Evolutionary conservation across 1,139 yeast species (phyloP).

Genomic region (Saccharomyces hybrid): DNA sequence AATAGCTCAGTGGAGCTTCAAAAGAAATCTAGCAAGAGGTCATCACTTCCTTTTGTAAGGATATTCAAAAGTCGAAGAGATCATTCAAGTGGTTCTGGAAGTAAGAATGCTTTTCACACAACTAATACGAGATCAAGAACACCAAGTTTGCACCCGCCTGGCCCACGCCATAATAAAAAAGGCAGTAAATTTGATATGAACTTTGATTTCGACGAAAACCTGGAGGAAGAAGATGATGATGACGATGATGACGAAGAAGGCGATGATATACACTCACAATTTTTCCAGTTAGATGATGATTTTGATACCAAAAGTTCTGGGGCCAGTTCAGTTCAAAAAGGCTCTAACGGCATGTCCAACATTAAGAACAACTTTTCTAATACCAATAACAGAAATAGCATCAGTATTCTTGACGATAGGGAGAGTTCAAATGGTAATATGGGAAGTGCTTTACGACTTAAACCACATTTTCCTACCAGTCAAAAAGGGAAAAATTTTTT

Average conservation of each 20-base stretch:
- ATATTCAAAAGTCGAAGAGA: slow-evolving; percentile 18
- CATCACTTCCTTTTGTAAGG: slow-evolving; percentile 16
- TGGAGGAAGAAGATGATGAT: slow-evolving; percentile 30
- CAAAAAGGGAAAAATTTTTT: too few species aligned
- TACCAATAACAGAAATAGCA: too few species aligned
- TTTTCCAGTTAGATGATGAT: slow-evolving; percentile 18
- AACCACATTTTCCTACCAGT: too few species aligned
- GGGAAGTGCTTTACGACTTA: too few species aligned
- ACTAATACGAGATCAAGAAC: too few species aligned
- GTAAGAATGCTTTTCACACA: too few species aligned
- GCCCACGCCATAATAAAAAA: slow-evolving; percentile 3
- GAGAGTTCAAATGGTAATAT: too few species aligned
- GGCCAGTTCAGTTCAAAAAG: slow-evolving; percentile 2
- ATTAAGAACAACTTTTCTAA: too few species aligned
- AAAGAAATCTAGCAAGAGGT: slow-evolving; percentile 9
- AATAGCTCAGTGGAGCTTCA: slow-evolving; percentile 1
- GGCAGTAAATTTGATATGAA: slow-evolving; percentile 22
- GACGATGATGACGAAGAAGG: slow-evolving; percentile 31
- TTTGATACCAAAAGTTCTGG: slow-evolving; percentile 7
- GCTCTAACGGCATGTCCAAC: too few species aligned
- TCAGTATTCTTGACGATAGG: too few species aligned
- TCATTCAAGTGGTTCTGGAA: slow-evolving; percentile 3
- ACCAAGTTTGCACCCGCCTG: not conserved
- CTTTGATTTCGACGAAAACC: slow-evolving; percentile 27
- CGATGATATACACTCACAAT: slow-evolving; percentile 19